phyloP scores from a whole-genome alignment of 768 basidiomycete genomes.

The Rhodosporidiobolus odoratus region DNA sequence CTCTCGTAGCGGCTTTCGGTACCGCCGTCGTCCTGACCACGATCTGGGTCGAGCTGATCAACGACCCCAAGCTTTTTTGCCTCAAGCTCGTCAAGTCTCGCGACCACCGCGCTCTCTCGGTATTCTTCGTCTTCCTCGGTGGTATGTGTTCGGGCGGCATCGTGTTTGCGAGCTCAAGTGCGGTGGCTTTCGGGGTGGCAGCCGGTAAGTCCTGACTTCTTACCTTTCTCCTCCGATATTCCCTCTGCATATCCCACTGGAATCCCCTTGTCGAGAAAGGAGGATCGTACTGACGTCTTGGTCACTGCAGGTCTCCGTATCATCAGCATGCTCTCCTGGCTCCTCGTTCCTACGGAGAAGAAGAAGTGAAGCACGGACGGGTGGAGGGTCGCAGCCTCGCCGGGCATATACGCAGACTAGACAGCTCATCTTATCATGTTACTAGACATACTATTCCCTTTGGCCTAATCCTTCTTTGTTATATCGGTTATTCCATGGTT shows the following conservation, averaged over 20 bases:
- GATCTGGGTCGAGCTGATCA: conserved; percentile 81
- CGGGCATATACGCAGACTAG: too few species aligned
- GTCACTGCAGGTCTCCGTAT: conserved; percentile 22
- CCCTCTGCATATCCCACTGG: neutral
- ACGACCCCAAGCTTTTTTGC: conserved; percentile 69
- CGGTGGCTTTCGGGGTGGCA: conserved; percentile 18
- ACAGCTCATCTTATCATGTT: too few species aligned
- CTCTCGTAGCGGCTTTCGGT: conserved; percentile 42
- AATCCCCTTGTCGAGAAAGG: too few species aligned
- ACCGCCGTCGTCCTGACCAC: conserved; percentile 48
- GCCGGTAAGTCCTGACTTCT: conserved; percentile 11
- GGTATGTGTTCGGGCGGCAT: conserved; percentile 52
- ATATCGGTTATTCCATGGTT: too few species aligned
- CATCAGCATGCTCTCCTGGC: conserved; percentile 17
- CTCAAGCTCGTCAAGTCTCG: conserved; percentile 56
- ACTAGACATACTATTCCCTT: too few species aligned
- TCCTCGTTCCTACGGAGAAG: conserved; percentile 18
- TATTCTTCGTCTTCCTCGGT: conserved; percentile 63
- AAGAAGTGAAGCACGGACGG: neutral
- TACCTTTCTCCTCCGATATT: neutral
- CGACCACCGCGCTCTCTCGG: conserved; percentile 64
- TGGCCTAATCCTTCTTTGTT: too few species aligned
- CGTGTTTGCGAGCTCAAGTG: conserved; percentile 19
- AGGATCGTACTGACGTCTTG: too few species aligned
- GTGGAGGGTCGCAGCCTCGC: too few species aligned